These are phyloP conservation scores for Thelephora ganbajun DNA, from an alignment of 768 basidiomycete species.

Conservation along the genomic window DNA sequence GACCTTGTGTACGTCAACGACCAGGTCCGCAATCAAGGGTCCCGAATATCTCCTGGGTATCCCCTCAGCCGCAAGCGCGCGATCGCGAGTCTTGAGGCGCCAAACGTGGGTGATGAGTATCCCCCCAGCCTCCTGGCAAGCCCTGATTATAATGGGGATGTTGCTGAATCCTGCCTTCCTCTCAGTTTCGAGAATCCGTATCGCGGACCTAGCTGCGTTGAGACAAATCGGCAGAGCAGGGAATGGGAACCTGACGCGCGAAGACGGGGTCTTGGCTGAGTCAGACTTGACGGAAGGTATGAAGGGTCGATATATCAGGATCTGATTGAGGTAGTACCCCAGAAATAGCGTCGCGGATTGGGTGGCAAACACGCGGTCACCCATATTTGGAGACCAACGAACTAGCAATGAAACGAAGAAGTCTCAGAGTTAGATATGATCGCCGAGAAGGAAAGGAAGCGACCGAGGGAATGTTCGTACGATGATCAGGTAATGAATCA, in stretches of 20 bases:
- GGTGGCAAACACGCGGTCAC: slow-evolving; percentile 23
- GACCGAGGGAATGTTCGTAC: slow-evolving; percentile 15
- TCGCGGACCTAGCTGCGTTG: slow-evolving; percentile 45
- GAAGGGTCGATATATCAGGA: slow-evolving; percentile 68
- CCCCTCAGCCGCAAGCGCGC: background rate
- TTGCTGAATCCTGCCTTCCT: background rate
- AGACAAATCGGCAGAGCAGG: slow-evolving; percentile 64
- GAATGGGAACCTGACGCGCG: slow-evolving; percentile 19
- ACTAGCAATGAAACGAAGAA: slow-evolving; percentile 12
- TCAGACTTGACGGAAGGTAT: slow-evolving; percentile 32
- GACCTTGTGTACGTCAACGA: background rate
- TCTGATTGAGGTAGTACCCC: slow-evolving; percentile 47
- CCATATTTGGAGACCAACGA: slow-evolving; percentile 27
- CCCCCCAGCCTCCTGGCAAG: background rate
- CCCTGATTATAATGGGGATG: background rate
- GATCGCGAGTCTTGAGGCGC: background rate
- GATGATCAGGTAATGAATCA: slow-evolving; percentile 15
- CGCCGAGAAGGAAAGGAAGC: background rate
- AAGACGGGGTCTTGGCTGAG: too few species aligned
- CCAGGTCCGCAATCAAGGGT: background rate
- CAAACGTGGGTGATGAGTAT: background rate
- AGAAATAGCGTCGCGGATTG: slow-evolving; percentile 29
- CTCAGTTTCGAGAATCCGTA: slow-evolving; percentile 35
- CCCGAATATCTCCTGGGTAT: background rate
- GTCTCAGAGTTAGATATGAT: too few species aligned